Evolutionary conservation across 495 filamentous ascomycete species (phyloP).

Genomic region (Annulohypoxylon bovei): DNA sequence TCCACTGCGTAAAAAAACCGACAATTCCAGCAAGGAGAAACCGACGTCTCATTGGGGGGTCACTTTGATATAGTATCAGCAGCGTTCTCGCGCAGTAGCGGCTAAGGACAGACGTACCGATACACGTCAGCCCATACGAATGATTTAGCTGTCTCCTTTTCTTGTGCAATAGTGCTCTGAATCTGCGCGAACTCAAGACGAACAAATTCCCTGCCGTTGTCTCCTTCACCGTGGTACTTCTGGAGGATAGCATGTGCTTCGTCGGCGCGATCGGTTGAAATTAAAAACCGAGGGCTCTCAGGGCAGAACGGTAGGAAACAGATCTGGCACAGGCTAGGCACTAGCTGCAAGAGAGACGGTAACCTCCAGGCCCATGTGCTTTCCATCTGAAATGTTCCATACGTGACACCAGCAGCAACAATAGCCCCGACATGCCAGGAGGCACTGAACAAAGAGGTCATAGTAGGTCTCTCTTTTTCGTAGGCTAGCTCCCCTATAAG

Average conservation of each 20-base stretch:
- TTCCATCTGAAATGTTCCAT: constrained; percentile 64
- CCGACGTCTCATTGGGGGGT: constrained; percentile 60
- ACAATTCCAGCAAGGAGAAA: constrained; percentile 61
- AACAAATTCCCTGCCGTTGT: constrained; percentile 60
- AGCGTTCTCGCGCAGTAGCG: background rate
- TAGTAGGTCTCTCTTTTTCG: constrained; percentile 66
- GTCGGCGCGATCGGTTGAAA: constrained; percentile 56
- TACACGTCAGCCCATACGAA: constrained; percentile 64
- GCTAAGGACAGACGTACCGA: constrained; percentile 13
- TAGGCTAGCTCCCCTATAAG: constrained; percentile 70
- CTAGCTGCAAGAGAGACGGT: constrained; percentile 62
- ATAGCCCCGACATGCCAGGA: constrained; percentile 68
- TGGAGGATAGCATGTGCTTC: constrained; percentile 64
- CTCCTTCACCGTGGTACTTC: constrained; percentile 68
- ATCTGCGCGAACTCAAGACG: constrained; percentile 65
- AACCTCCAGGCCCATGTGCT: constrained; percentile 70
- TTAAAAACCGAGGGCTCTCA: constrained; percentile 63
- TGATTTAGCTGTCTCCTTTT: constrained; percentile 57
- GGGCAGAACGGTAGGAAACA: constrained; percentile 59
- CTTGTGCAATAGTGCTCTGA: constrained; percentile 61
- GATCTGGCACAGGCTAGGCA: constrained; percentile 63
- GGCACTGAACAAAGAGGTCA: constrained; percentile 70
- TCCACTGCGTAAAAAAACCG: constrained; percentile 57
- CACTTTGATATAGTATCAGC: constrained; percentile 30
- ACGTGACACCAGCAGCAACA: constrained; percentile 62